Percentiles rank a stretch among this genome's conserved stretches.
phyloP scores from a whole-genome alignment of 75 land plant species.

The Selaginella tamariscina region DNA sequence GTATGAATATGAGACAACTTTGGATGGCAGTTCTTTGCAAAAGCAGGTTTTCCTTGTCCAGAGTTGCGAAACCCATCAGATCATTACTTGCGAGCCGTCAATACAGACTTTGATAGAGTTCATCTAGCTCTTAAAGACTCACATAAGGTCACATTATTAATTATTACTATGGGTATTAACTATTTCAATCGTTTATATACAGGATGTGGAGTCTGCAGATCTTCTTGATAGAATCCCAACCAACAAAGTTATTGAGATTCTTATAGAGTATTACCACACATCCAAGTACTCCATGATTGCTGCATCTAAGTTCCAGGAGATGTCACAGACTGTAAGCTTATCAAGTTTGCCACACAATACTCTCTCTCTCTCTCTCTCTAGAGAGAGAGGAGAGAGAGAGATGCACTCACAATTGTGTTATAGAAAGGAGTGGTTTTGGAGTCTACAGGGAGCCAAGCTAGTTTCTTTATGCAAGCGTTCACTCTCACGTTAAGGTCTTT shows the following conservation, averaged over 20 bases:
- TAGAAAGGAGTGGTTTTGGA: background rate
- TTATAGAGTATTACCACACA: background rate
- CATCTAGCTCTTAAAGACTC: background rate
- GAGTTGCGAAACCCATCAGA: slow-evolving; percentile 69
- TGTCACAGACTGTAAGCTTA: background rate
- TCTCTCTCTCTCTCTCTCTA: too few species aligned
- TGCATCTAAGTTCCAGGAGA: background rate
- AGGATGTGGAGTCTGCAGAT: background rate
- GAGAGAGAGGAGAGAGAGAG: background rate
- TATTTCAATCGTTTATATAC: background rate
- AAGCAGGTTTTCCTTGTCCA: slow-evolving; percentile 81
- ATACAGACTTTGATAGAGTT: slow-evolving; percentile 60
- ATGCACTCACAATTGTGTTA: background rate
- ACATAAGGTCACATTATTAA: background rate
- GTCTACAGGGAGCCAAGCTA: slow-evolving; percentile 21
- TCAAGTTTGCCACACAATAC: background rate
- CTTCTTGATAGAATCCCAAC: background rate
- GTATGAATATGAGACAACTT: background rate
- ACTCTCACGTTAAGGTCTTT: slow-evolving; percentile 56
- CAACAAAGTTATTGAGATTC: background rate
- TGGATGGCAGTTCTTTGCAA: slow-evolving; percentile 39
- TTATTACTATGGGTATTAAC: background rate
- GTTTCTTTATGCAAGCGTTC: slow-evolving; percentile 40
- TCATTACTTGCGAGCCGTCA: slow-evolving; percentile 75
- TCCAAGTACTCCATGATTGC: background rate